Evolutionary conservation across 2,329 filamentous ascomycete species (phyloP).

Genomic region (Cadophora luteo-olivacea): DNA sequence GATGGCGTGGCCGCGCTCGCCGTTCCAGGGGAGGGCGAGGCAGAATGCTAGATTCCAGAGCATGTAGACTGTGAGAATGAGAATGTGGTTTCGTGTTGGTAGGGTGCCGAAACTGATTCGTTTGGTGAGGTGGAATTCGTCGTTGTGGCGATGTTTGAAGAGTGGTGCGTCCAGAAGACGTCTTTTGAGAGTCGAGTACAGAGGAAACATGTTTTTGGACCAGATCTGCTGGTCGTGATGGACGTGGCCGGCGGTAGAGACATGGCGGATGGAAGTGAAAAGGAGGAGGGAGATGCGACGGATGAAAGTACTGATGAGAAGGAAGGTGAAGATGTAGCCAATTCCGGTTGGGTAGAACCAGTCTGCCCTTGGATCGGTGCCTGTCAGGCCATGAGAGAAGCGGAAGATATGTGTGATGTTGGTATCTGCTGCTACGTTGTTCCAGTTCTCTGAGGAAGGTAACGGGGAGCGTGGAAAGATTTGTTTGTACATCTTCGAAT

Average conservation of each 20-base stretch:
- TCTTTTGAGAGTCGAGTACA: constrained; percentile 56
- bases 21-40: constrained; percentile 73
- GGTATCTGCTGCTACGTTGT: background rate
- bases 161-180: constrained; percentile 73
- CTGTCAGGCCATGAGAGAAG: background rate
- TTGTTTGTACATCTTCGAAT: background rate
- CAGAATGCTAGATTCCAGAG: constrained; percentile 78
- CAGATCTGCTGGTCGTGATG: background rate
- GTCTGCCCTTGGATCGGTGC: background rate
- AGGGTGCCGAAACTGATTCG: constrained; percentile 75
- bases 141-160: constrained; percentile 69
- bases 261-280: background rate
- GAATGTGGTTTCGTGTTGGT: constrained; percentile 75
- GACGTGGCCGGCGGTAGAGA: background rate
- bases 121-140: constrained; percentile 69
- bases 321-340: background rate
- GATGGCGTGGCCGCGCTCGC: constrained; percentile 58
- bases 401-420: background rate
- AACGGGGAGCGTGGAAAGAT: background rate
- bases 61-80: constrained; percentile 72
- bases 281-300: background rate
- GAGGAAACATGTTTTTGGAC: background rate
- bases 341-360: background rate
- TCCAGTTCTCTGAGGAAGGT: background rate
- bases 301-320: background rate